A percentile compares a stretch with the other conserved stretches of the same genome.
phyloP scores from a whole-genome alignment of 345 rosid genomes.

The Syzygium grande region DNA sequence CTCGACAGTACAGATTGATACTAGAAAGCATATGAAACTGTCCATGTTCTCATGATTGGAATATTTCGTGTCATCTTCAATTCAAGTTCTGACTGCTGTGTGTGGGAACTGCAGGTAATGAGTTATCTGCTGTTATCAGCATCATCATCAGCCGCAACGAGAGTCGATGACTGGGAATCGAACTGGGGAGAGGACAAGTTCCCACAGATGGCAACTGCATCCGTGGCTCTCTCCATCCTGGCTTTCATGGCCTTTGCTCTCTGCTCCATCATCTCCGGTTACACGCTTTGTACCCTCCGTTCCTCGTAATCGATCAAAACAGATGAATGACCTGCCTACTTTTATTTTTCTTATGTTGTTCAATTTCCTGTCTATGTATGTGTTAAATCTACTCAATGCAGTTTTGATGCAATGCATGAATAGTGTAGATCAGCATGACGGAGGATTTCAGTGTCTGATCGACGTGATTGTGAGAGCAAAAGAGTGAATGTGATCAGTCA shows the following conservation, averaged over 20 bases:
- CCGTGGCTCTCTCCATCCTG: constrained; percentile 52
- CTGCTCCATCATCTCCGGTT: constrained; percentile 67
- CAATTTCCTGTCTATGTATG: not conserved
- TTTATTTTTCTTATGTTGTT: not conserved
- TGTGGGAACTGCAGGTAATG: constrained; percentile 35
- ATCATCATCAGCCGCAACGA: constrained; percentile 70
- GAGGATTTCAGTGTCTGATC: not conserved
- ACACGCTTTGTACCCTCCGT: constrained; percentile 41
- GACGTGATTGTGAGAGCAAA: not conserved
- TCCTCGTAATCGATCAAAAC: constrained; percentile 2
- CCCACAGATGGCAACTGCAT: constrained; percentile 70
- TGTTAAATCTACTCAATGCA: not conserved
- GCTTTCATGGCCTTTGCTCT: constrained; percentile 65
- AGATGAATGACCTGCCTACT: not conserved
- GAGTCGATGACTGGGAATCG: constrained; percentile 78
- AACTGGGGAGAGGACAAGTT: constrained; percentile 84
- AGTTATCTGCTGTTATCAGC: constrained; percentile 83
- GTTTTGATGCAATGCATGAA: not conserved
- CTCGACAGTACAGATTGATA: not conserved
- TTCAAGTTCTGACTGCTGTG: not conserved
- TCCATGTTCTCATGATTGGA: not conserved
- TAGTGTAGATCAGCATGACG: not conserved
- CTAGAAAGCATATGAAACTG: not conserved
- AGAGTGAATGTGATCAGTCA: not conserved
- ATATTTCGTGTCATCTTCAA: not conserved